Conservation (phyloP, 163 green algal genomes). For the Botryococcus braunii region DNA sequence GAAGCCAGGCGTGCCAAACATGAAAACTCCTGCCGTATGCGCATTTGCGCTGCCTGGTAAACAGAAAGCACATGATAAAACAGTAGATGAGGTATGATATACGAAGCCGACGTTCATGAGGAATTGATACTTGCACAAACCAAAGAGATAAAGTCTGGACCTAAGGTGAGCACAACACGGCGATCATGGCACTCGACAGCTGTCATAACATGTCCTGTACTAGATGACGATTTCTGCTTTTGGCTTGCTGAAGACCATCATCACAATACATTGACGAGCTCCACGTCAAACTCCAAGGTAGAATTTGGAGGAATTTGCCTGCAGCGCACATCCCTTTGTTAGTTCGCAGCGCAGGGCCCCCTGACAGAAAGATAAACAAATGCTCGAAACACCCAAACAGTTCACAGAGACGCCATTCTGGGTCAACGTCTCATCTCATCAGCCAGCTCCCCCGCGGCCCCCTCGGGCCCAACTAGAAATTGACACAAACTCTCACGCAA, state of each 20-base stretch:
- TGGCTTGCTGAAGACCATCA: neutral
- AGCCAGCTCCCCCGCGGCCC: no score
- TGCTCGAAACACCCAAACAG: slow-evolving; percentile 14
- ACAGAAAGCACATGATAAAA: no score
- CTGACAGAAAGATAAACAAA: slow-evolving; percentile 1
- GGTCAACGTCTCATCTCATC: no score
- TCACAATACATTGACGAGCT: slow-evolving; percentile 70
- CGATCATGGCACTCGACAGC: neutral
- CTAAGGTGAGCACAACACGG: neutral
- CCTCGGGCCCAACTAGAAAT: no score
- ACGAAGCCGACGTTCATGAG: no score
- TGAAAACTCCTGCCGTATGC: no score
- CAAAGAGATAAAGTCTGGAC: neutral
- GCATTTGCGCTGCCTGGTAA: no score
- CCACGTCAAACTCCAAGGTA: slow-evolving; percentile 82
- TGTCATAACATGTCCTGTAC: neutral
- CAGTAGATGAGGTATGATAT: no score
- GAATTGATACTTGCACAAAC: neutral
- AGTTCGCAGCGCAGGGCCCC: neutral
- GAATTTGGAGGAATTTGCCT: slow-evolving; percentile 80
- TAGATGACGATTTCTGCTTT: neutral
- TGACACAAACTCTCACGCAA: no score
- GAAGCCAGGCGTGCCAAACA: no score
- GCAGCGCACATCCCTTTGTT: slow-evolving; percentile 37
- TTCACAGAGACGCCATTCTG: no score